Base-by-base conservation (phyloP, 2,329 filamentous ascomycete species). In the Eutypa lata region DNA sequence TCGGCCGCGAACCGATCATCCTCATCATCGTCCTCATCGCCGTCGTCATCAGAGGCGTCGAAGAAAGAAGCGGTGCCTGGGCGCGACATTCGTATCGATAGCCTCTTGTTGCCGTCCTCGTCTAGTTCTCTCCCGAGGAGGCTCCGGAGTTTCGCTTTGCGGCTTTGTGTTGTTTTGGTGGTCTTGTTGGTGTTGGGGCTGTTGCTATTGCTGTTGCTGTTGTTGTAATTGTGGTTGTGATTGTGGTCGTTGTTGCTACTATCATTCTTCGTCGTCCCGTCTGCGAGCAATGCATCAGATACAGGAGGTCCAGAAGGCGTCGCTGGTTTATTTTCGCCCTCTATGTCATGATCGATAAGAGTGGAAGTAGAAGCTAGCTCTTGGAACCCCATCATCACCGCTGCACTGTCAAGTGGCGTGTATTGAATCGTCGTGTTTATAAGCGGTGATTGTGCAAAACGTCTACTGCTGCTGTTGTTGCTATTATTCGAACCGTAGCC, bases 1-100 rank as follows among this genome's bases (percentile, higher is more conserved):
- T 81, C 78, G 21, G 71, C 58, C 52, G 78, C 75, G 53, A 76
- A 73, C 47, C 73, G 70, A 53, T 69, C 72, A 22, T 78, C 76
- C 13, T 60, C 60, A 4, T 62, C 65, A 38, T 77, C 71, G 52
- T 55, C 58, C 10, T 58, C 63, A 47, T 76, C 71, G 54, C 72
- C 69, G 47, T 77, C 74, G 58, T 70, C 72, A 31, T 76, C 74
- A 4, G 64, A 45, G 22, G n/a, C 5, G 21, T 28, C 21, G 22
- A 16, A 14, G 22, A 24, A 45, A 10, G 42, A 28, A 11, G 6
- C 26, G 26, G 42, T 21, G 22, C 5, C 42, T 14, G n/a, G 42
- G 26, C 26, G 26, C 26, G 26, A 10, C 26, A 31, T 6, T 31
- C 26, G 26, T 5, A 31, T 31, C 10, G 26, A 31, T 31, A 10